Base-by-base conservation (phyloP, 352 stramenopile species). In the Phytophthora fragariae region DNA sequence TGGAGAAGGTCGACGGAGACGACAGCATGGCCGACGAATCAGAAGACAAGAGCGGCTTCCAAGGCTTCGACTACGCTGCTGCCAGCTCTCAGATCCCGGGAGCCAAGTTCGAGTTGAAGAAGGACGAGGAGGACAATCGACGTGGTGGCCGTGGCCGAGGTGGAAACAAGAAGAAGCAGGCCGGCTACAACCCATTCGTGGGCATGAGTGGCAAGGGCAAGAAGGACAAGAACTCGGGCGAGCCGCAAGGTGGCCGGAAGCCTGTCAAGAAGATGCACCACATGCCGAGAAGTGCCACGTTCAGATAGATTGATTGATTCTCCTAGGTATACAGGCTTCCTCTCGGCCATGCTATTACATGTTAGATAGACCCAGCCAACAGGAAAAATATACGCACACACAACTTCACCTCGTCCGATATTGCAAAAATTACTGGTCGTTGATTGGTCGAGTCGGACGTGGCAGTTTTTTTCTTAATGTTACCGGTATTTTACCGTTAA, bases 261-360 rank as follows among this genome's bases (percentile, higher is more conserved):
- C 82, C 82, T n/a, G 72, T 83, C 47, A 95, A 94, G 77, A 93
- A 91, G 73, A 85, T 88, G 77, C 86, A 94, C 68, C 88, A 95
- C 76, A 92, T 93, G 80, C 87, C 90, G 14, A 84, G 88, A 70
- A 96, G 88, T 66, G 86, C 90, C 65, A 96, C 88, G 31, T 95
- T 94, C 73, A 81, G 84, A 83, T 96, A 94, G 75, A 69, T 24
- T 49, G 14, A 19, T 12, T 19, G 41, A 19, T 49, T 49, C 14
- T 14, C 41, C 41, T 19, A 49, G 41, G 41, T 9, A 19, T 49
- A 49, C 19, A 17, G 41, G 41, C 41, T 49, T 49, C 41, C 41
- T 49, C 41, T 49, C 41, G 41, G 41, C 14, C 41, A 49, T 19
- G 41, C 41, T n/a, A n/a, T n/a, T 49, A 49, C 41, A 49, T 21